A percentile compares a stretch with the other conserved stretches of the same genome.
phyloP scores from a whole-genome alignment of 2,329 filamentous ascomycete genomes.

The Ascosphaera apis region DNA sequence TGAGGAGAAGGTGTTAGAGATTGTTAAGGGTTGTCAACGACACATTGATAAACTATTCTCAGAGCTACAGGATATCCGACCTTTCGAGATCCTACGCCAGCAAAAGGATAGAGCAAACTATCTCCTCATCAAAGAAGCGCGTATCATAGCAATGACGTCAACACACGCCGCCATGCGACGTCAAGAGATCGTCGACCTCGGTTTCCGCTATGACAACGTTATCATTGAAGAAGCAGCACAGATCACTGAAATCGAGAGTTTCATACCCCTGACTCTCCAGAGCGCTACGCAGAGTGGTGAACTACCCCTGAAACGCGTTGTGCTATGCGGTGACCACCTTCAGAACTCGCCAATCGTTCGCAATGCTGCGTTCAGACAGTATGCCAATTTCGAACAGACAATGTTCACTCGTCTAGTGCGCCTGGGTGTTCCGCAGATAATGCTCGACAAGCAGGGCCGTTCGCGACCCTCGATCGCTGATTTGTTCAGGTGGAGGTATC shows the following conservation, averaged over 20 bases:
- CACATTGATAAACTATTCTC: constrained; percentile 81
- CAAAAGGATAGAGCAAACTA: constrained; percentile 92
- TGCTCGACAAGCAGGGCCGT: constrained; percentile 80
- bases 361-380: constrained; percentile 79
- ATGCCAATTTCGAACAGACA: constrained; percentile 88
- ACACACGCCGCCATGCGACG: constrained; percentile 91
- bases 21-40: constrained; percentile 62
- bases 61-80: constrained; percentile 76
- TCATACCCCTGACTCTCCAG: constrained; percentile 85
- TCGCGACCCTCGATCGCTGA: constrained; percentile 68
- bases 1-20: constrained; percentile 46
- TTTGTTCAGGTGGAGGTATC: constrained; percentile 86
- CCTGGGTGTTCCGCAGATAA: constrained; percentile 74
- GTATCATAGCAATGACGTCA: constrained; percentile 95
- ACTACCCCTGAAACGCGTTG: constrained; percentile 60
- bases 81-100: constrained; percentile 78
- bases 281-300: constrained; percentile 44
- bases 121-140: constrained; percentile 80
- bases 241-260: constrained; percentile 92
- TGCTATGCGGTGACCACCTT: constrained; percentile 83
- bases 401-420: constrained; percentile 80
- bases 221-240: constrained; percentile 98
- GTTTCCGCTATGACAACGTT: constrained; percentile 93
- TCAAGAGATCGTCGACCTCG: constrained; percentile 71
- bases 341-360: constrained; percentile 95